Percentiles rank a stretch among this genome's conserved stretches.
These are phyloP conservation scores for Cardamine resedifolia DNA, from an alignment of 345 rosid genomes.

Conservation along the genomic window DNA sequence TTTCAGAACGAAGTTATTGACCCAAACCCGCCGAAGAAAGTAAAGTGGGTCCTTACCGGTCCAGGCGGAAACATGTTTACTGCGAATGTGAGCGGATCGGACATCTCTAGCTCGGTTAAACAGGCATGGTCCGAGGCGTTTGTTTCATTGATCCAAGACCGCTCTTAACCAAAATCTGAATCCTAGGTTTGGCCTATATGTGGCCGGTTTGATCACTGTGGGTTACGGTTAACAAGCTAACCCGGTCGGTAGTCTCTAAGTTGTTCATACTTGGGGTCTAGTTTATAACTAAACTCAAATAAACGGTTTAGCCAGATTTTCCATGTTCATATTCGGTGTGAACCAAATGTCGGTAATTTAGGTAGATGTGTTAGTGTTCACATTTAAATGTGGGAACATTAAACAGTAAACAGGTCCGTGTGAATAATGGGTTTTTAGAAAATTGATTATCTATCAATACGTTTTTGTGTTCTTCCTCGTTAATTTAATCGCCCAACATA, in stretches of 20 bases:
- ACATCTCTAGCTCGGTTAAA: slow-evolving; percentile 44
- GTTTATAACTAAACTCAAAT: background rate
- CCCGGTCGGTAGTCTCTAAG: slow-evolving; percentile 11
- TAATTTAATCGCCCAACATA: background rate
- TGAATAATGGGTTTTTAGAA: background rate
- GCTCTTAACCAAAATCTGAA: slow-evolving; percentile 13
- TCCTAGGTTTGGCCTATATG: background rate
- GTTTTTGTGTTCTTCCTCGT: background rate
- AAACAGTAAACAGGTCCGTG: too few relatives aligned
- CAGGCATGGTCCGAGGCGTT: slow-evolving; percentile 55
- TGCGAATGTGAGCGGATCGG: slow-evolving; percentile 41
- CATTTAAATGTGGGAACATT: background rate
- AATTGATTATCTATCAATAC: background rate
- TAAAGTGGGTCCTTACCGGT: slow-evolving; percentile 63
- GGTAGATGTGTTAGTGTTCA: slow-evolving; percentile 4
- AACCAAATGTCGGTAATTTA: background rate
- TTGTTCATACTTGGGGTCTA: slow-evolving; percentile 10
- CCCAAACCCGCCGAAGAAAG: slow-evolving; percentile 43
- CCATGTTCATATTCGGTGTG: background rate
- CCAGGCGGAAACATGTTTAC: slow-evolving; percentile 45
- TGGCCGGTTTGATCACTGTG: background rate
- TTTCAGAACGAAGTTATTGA: slow-evolving; percentile 15
- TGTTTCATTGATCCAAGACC: slow-evolving; percentile 35
- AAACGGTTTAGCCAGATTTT: slow-evolving; percentile 10
- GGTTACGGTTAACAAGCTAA: slow-evolving; percentile 2